phyloP scores from a whole-genome alignment of 2,329 filamentous ascomycete genomes.

The Pseudocercospora fuligena region DNA sequence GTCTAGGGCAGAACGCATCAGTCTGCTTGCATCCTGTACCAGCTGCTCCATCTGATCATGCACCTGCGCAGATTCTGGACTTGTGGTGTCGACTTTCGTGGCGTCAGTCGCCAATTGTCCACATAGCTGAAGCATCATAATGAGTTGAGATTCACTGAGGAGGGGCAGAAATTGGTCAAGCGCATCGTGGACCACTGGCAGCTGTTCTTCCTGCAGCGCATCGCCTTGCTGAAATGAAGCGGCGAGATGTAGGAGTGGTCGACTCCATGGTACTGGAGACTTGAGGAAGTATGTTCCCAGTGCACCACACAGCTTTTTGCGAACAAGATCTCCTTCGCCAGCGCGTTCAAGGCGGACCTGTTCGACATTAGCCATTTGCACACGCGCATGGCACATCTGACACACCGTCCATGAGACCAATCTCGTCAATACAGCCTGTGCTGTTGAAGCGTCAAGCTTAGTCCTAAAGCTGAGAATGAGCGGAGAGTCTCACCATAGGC shows the following conservation, averaged over 20 bases:
- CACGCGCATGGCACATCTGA: too few species aligned
- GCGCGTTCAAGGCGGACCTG: conserved; percentile 52
- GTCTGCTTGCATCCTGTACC: conserved; percentile 54
- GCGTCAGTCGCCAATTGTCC: conserved; percentile 68
- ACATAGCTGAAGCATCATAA: conserved; percentile 68
- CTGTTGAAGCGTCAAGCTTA: conserved; percentile 61
- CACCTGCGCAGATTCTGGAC: conserved; percentile 25
- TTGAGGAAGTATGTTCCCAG: conserved; percentile 76
- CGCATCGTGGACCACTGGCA: conserved; percentile 50
- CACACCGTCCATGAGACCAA: conserved; percentile 66
- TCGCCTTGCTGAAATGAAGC: conserved; percentile 35
- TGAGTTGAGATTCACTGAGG: conserved; percentile 57
- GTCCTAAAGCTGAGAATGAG: conserved; percentile 35
- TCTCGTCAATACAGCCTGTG: conserved; percentile 63
- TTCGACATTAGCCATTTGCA: conserved; percentile 3
- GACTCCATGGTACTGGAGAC: conserved; percentile 69
- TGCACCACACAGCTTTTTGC: conserved; percentile 77
- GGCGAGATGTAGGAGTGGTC: conserved; percentile 55
- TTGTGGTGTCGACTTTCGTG: conserved; percentile 63
- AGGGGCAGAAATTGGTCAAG: conserved; percentile 52
- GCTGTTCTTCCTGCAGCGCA: conserved; percentile 27
- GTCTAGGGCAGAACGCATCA: conserved; percentile 45
- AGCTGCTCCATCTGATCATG: conserved; percentile 56
- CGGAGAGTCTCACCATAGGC: conserved; percentile 32
- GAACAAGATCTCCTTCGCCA: conserved; percentile 64